Evolutionary conservation across 2,329 filamentous ascomycete genomes (phyloP).

Genomic region (Fusarium nodosum): DNA sequence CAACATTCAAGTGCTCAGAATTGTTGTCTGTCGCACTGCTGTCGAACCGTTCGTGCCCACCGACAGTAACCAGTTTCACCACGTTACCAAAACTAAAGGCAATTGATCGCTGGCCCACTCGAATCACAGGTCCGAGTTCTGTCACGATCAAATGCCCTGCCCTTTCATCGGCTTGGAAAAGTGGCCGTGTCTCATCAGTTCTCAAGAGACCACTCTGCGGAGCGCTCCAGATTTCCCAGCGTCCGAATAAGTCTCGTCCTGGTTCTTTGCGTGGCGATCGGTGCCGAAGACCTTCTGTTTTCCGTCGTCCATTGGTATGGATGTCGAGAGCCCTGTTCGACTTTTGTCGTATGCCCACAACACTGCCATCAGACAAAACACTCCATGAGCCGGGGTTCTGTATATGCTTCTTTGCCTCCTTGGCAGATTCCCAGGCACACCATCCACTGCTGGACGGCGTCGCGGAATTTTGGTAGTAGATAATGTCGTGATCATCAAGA

Average conservation of each 20-base stretch:
- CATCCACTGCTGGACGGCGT: constrained; percentile 59
- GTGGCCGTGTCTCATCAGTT: constrained; percentile 61
- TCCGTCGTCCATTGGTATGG: constrained; percentile 32
- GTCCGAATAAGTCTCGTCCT: constrained; percentile 50
- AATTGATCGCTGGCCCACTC: constrained; percentile 73
- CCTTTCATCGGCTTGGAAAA: constrained; percentile 58
- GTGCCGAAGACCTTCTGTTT: constrained; percentile 49
- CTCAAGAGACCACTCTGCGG: constrained; percentile 61
- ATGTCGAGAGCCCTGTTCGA: constrained; percentile 36
- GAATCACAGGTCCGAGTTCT: constrained; percentile 73
- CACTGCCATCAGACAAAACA: constrained; percentile 68
- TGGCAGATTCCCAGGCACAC: constrained; percentile 66
- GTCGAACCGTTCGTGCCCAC: constrained; percentile 73
- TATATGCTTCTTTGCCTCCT: constrained; percentile 66
- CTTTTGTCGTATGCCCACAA: constrained; percentile 73
- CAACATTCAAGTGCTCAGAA: constrained; percentile 54
- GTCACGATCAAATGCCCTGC: constrained; percentile 73
- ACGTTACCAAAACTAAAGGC: constrained; percentile 80
- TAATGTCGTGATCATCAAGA: constrained; percentile 64
- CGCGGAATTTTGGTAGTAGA: constrained; percentile 65
- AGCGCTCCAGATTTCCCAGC: constrained; percentile 70
- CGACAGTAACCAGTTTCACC: constrained; percentile 77
- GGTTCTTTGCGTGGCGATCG: constrained; percentile 47
- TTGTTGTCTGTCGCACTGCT: constrained; percentile 51
- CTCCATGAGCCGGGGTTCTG: constrained; percentile 76